Conservation (phyloP, 805 yeast species). For the Alloascoidea hylecoeti region DNA sequence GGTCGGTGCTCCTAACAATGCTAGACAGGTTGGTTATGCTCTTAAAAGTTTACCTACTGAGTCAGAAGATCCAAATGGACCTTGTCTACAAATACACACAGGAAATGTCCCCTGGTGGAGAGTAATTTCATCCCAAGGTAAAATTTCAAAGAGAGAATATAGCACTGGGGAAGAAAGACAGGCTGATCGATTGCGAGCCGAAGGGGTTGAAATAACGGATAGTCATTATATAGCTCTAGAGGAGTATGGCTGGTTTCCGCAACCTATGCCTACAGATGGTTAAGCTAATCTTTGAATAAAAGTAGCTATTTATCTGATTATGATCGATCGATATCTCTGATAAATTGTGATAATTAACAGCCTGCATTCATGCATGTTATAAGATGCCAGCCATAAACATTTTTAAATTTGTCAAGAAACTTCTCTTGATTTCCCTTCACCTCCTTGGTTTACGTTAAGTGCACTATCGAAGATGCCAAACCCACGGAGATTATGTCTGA, state of each 20-base stretch:
- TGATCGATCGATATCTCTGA: too few relatives aligned
- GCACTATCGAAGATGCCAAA: too few relatives aligned
- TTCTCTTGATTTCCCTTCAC: too few relatives aligned
- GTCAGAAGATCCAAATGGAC: conserved; percentile 5
- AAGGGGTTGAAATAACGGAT: conserved; percentile 22
- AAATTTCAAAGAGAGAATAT: conserved; percentile 33
- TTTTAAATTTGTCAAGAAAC: too few relatives aligned
- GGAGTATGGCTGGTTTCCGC: conserved; percentile 60
- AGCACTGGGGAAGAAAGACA: conserved; percentile 29
- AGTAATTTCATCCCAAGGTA: conserved; percentile 50
- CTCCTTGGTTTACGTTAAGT: too few relatives aligned
- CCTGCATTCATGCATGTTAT: too few relatives aligned
- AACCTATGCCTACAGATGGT: too few relatives aligned
- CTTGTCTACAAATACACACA: conserved; percentile 15
- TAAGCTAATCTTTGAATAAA: too few relatives aligned
- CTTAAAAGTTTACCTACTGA: conserved; percentile 33
- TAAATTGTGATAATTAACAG: too few relatives aligned
- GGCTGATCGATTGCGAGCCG: conserved; percentile 26
- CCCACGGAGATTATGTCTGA: too few relatives aligned
- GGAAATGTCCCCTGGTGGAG: conserved; percentile 70
- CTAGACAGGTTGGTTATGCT: conserved; percentile 66
- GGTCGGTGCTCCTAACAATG: conserved; percentile 44
- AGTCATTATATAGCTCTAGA: conserved; percentile 24
- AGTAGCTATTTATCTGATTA: too few relatives aligned
- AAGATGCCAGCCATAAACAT: too few relatives aligned